A percentile compares a stretch with the other conserved stretches of the same genome.
phyloP scores from a whole-genome alignment of 2,329 filamentous ascomycete species.

The Colletotrichum gloeosporioides region DNA sequence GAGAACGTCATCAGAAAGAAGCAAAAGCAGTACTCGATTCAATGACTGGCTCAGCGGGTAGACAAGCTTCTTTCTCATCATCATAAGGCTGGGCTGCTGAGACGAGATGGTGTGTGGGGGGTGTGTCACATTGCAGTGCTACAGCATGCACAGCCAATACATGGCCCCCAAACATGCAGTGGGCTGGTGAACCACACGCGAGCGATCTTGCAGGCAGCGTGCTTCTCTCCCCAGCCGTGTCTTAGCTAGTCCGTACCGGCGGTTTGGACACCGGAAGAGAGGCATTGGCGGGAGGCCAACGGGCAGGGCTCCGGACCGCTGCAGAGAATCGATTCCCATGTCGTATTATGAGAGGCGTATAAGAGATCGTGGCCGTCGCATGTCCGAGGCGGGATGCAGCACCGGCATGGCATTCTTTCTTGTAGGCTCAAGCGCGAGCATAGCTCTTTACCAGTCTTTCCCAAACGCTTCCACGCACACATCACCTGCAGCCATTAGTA shows the following conservation, averaged over 20 bases:
- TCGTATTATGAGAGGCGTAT: background rate
- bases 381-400: background rate
- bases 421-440: background rate
- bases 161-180: slow-evolving; percentile 1
- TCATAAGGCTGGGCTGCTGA: background rate
- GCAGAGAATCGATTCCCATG: background rate
- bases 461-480: background rate
- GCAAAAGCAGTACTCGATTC: background rate
- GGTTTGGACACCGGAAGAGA: background rate
- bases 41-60: background rate
- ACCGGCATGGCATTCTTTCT: background rate
- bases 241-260: background rate
- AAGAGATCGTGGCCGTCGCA: background rate
- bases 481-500: background rate
- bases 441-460: background rate
- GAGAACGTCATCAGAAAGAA: background rate
- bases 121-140: slow-evolving; percentile 5
- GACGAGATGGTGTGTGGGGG: background rate
- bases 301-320: background rate
- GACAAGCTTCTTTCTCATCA: background rate
- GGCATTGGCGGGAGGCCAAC: background rate
- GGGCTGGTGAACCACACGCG: background rate
- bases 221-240: background rate
- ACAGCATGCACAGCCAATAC: background rate
- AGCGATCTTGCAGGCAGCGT: background rate